Base-by-base conservation (phyloP, 108 stramenopile genomes). In the Cylindrotheca fusiformis region DNA sequence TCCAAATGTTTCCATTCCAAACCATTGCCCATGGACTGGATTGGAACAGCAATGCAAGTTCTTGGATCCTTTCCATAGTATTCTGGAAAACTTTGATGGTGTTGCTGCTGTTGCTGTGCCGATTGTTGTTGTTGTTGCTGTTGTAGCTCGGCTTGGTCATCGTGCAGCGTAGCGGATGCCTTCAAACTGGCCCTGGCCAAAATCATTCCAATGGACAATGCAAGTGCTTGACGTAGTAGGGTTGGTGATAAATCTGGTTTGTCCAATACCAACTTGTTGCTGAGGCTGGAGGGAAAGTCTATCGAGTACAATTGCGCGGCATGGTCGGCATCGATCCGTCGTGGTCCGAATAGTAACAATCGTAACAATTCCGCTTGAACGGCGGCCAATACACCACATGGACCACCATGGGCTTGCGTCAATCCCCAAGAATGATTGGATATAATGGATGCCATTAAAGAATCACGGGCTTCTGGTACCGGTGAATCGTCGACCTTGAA, bases 341-440 rank as follows among this genome's bases (percentile, higher is more conserved):
- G 60, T 47, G 52, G 66, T 6, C 86, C 84, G 57, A 82, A 88
- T 23, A 88, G 31, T 46, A 88, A 63, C 18, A 85, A 50, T 26
- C 77, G 63, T 41, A 95, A 55, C 46, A 95, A 74, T 70, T 95
- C 91, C 1, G 88, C 91, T 67, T 91, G 89, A 18, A 93, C 61
- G 1, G 86, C 82, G 1, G 95, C 91, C 19, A 95, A 55, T 4
- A 95, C 81, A 2, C 95, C 95, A 67, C 95, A 95, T 5, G 95
- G 95, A 3, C 95, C 95, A 31, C 95, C 95, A 32, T 91, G 84
- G 19, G 48, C 50, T 69, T 95, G 95, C n/a, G 67, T 79, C 55
- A 95, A 67, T 32, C 95, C 91, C 85, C 90, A 95, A 29, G 58
- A 36, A 21, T 58, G 48, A 48, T 62, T 48, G 22, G 51, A 48